Conservation (phyloP, 2,329 filamentous ascomycete genomes). For the Aspergillus sp. region DNA sequence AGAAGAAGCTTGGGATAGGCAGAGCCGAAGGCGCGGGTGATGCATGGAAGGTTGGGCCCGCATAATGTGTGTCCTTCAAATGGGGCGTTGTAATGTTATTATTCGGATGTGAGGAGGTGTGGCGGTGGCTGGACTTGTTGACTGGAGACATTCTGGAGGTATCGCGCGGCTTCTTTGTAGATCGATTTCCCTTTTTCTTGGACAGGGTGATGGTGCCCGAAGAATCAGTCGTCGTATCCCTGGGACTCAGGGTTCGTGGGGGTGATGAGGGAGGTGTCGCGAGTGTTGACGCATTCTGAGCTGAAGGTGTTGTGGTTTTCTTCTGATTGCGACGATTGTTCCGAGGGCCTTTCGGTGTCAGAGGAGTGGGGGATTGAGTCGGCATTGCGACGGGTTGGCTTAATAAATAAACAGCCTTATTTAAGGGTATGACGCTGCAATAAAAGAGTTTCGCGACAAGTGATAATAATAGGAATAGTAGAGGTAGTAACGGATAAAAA, state of each 20-base stretch:
- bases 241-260: slow-evolving; percentile 33
- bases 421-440: slow-evolving; percentile 21
- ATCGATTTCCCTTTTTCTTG: slow-evolving; percentile 39
- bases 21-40: slow-evolving; percentile 88
- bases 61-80: slow-evolving; percentile 59
- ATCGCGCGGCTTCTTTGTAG: slow-evolving; percentile 37
- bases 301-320: slow-evolving; percentile 33
- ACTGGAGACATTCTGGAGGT: slow-evolving; percentile 26
- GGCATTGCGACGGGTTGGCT: slow-evolving; percentile 49
- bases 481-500: slow-evolving; percentile 17
- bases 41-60: slow-evolving; percentile 90
- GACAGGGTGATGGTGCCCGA: slow-evolving; percentile 28
- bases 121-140: slow-evolving; percentile 29
- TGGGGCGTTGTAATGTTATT: slow-evolving; percentile 43
- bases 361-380: slow-evolving; percentile 38
- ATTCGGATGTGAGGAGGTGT: slow-evolving; percentile 34
- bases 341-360: slow-evolving; percentile 40
- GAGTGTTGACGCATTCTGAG: slow-evolving; percentile 29
- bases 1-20: slow-evolving; percentile 85
- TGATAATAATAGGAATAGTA: slow-evolving; percentile 20
- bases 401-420: slow-evolving; percentile 53
- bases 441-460: slow-evolving; percentile 25
- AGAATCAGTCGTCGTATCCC: slow-evolving; percentile 30
- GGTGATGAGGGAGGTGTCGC: slow-evolving; percentile 40
- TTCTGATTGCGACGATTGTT: slow-evolving; percentile 39